Evolutionary conservation across 2,329 filamentous ascomycete species (phyloP).

Genomic region (Microcera coccophila): DNA sequence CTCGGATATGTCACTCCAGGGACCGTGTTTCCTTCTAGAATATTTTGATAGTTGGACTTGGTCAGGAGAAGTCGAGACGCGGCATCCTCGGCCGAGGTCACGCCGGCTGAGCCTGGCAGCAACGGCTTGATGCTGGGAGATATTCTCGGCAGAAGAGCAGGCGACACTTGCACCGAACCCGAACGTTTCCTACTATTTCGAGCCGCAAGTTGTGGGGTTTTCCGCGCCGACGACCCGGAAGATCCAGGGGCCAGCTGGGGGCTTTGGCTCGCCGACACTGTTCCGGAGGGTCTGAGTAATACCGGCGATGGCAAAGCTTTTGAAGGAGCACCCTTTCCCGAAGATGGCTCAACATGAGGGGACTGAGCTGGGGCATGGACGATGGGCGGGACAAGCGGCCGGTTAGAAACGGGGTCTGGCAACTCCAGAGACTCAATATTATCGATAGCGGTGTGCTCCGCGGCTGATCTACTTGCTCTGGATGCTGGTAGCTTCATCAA

Average conservation of each 20-base stretch:
- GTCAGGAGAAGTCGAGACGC: constrained; percentile 76
- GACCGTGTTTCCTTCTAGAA: constrained; percentile 86
- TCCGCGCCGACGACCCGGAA: constrained; percentile 43
- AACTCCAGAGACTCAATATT: constrained; percentile 60
- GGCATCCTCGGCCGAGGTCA: constrained; percentile 54
- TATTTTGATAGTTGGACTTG: constrained; percentile 98
- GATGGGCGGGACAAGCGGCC: constrained; percentile 33
- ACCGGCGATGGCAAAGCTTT: constrained; percentile 48
- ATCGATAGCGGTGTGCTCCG: constrained; percentile 45
- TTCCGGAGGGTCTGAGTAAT: constrained; percentile 38
- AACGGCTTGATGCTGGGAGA: constrained; percentile 93
- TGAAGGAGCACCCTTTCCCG: constrained; percentile 50
- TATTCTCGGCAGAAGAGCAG: constrained; percentile 81
- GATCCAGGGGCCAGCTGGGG: constrained; percentile 58
- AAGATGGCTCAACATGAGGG: constrained; percentile 34
- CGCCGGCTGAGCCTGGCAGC: constrained; percentile 58
- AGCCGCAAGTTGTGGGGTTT: constrained; percentile 54
- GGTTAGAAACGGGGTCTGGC: constrained; percentile 60
- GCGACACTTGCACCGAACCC: constrained; percentile 73
- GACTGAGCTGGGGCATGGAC: constrained; percentile 40
- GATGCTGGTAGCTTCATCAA: constrained; percentile 71
- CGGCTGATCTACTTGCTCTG: constrained; percentile 45
- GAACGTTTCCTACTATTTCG: constrained; percentile 68
- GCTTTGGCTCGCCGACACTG: constrained; percentile 59
- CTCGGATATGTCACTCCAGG: constrained; percentile 88